A percentile compares a stretch with the other conserved stretches of the same genome.
phyloP scores from a whole-genome alignment of 768 basidiomycete genomes.

The Lactarius hatsudake region DNA sequence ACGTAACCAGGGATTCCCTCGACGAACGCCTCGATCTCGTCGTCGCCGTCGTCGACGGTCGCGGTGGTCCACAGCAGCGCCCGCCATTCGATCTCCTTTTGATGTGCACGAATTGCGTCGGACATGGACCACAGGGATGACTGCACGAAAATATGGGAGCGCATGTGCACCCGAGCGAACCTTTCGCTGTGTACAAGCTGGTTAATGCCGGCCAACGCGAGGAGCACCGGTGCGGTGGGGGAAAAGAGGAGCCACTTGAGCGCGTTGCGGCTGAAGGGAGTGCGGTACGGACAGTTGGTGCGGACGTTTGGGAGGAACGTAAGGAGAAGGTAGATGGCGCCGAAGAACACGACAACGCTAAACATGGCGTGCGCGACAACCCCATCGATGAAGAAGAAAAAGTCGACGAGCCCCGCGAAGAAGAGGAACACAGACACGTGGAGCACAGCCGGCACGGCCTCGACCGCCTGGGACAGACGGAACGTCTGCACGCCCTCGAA shows the following conservation, averaged over 20 bases:
- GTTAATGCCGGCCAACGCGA: neutral
- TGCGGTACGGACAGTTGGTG: slow-evolving; percentile 13
- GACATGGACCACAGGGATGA: slow-evolving; percentile 8
- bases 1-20: slow-evolving; percentile 20
- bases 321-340: slow-evolving; percentile 6
- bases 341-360: neutral
- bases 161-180: neutral
- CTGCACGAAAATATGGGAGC: neutral
- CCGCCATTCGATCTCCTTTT: slow-evolving; percentile 1
- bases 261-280: slow-evolving; percentile 11
- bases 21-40: slow-evolving; percentile 14
- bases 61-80: slow-evolving; percentile 12
- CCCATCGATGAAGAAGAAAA: slow-evolving; percentile 11
- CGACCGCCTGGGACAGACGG: slow-evolving; percentile 3
- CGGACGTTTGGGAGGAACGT: slow-evolving; percentile 8
- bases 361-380: neutral
- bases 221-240: neutral
- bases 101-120: neutral
- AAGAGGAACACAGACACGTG: slow-evolving; percentile 17
- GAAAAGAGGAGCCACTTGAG: slow-evolving; percentile 7
- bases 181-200: neutral
- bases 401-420: slow-evolving; percentile 14
- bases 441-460: slow-evolving; percentile 8
- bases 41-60: slow-evolving; percentile 14
- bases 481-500: slow-evolving; percentile 12